Conservation (phyloP, 306 rosid genomes). For the Crotalaria pallida region DNA sequence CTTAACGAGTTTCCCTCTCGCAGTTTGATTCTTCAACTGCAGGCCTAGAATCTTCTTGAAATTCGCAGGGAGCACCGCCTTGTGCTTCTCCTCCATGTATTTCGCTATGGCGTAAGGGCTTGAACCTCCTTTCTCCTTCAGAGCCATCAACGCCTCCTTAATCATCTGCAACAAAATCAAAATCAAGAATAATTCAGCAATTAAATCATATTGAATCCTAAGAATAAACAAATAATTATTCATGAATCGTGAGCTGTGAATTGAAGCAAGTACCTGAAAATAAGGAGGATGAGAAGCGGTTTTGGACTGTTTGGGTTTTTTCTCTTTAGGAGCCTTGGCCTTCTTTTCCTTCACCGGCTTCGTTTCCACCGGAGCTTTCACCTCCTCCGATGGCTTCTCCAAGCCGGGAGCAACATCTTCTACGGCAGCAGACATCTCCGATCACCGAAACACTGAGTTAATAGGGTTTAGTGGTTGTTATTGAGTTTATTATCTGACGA, state of each 20-base stretch:
- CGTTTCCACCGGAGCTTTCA: slow-evolving; percentile 24
- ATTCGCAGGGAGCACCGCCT: slow-evolving; percentile 60
- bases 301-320: slow-evolving; percentile 53
- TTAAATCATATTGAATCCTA: background rate
- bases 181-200: background rate
- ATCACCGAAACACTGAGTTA: background rate
- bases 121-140: slow-evolving; percentile 75
- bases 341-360: slow-evolving; percentile 48
- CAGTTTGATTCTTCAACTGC: slow-evolving; percentile 72
- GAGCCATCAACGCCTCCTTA: slow-evolving; percentile 62
- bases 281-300: slow-evolving; percentile 76
- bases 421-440: slow-evolving; percentile 43
- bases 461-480: background rate
- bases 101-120: slow-evolving; percentile 89
- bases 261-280: slow-evolving; percentile 46
- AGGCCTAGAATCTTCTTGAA: slow-evolving; percentile 66
- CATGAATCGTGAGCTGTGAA: background rate
- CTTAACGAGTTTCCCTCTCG: slow-evolving; percentile 65
- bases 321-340: slow-evolving; percentile 41
- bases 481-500: background rate
- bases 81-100: slow-evolving; percentile 83
- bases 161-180: slow-evolving; percentile 53
- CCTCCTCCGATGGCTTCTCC: slow-evolving; percentile 27
- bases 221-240: background rate
- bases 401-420: slow-evolving; percentile 30